These are phyloP conservation scores for Dryadomyces quercus-mongolicae DNA, from an alignment of 2,329 filamentous ascomycete species.

Conservation along the genomic window DNA sequence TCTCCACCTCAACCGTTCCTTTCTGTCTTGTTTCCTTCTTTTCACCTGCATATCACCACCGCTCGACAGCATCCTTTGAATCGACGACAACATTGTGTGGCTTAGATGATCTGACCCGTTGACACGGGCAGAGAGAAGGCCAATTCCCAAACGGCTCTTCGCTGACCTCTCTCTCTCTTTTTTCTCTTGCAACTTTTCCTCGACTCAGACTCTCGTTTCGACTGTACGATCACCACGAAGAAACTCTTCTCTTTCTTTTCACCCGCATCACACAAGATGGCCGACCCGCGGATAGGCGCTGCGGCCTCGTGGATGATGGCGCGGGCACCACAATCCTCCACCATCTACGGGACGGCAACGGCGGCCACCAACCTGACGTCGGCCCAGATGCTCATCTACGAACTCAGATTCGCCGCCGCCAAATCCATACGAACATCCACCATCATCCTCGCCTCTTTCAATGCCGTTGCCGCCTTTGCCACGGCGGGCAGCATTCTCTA, in stretches of 20 bases:
- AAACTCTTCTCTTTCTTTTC: not conserved
- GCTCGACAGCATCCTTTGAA: slow-evolving; percentile 16
- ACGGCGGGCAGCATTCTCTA: slow-evolving; percentile 45
- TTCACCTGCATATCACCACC: slow-evolving; percentile 14
- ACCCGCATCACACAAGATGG: not conserved
- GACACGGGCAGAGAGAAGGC: slow-evolving; percentile 18
- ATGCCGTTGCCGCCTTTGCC: slow-evolving; percentile 43
- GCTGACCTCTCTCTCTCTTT: not conserved
- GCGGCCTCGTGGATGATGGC: not conserved
- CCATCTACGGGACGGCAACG: not conserved
- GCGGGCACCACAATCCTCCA: not conserved
- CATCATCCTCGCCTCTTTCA: slow-evolving; percentile 49
- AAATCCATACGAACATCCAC: slow-evolving; percentile 49
- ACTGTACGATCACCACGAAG: too few relatives aligned
- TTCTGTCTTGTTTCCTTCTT: slow-evolving; percentile 9
- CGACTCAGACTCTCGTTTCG: not conserved
- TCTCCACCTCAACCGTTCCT: slow-evolving; percentile 7
- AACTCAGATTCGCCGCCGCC: slow-evolving; percentile 38
- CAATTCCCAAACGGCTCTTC: slow-evolving; percentile 16
- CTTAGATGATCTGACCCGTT: slow-evolving; percentile 33
- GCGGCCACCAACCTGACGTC: slow-evolving; percentile 27
- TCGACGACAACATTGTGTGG: slow-evolving; percentile 16
- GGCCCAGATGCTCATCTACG: slow-evolving; percentile 30
- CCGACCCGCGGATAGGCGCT: not conserved
- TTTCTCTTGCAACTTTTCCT: not conserved